Conservation (phyloP, 2,329 filamentous ascomycete species). For the Epichloe sp. region DNA sequence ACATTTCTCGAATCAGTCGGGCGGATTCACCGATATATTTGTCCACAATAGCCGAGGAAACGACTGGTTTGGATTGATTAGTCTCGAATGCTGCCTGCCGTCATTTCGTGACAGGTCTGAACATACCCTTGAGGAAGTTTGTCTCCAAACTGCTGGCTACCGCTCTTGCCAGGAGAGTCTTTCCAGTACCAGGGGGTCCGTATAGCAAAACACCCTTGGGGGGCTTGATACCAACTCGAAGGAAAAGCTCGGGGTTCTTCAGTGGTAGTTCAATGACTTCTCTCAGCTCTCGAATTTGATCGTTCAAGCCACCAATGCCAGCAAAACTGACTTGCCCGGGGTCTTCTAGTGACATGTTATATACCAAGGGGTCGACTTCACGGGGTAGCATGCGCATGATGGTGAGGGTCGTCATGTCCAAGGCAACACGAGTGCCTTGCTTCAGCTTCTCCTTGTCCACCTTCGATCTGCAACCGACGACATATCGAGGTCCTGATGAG, state of each 20-base stretch:
- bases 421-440: constrained; percentile 91
- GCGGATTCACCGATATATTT: constrained; percentile 99
- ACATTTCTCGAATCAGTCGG: constrained; percentile 96
- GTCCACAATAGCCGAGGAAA: constrained; percentile 97
- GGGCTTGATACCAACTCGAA: constrained; percentile 95
- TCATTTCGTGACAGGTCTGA: background rate
- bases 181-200: constrained; percentile 95
- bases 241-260: constrained; percentile 96
- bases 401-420: constrained; percentile 98
- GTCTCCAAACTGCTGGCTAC: constrained; percentile 95
- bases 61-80: constrained; percentile 44
- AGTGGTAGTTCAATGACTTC: constrained; percentile 96
- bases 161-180: constrained; percentile 85
- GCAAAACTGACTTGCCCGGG: constrained; percentile 96
- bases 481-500: constrained; percentile 91
- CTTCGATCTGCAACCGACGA: constrained; percentile 95
- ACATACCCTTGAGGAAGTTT: constrained; percentile 88
- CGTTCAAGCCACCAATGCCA: constrained; percentile 93
- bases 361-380: constrained; percentile 95
- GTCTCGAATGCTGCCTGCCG: constrained; percentile 1
- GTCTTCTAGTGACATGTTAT: constrained; percentile 99
- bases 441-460: constrained; percentile 96
- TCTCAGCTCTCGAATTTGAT: constrained; percentile 92
- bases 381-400: constrained; percentile 99
- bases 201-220: constrained; percentile 96